Evolutionary conservation across 257 asterid species (phyloP).

Genomic region (Solanum virginianum): DNA sequence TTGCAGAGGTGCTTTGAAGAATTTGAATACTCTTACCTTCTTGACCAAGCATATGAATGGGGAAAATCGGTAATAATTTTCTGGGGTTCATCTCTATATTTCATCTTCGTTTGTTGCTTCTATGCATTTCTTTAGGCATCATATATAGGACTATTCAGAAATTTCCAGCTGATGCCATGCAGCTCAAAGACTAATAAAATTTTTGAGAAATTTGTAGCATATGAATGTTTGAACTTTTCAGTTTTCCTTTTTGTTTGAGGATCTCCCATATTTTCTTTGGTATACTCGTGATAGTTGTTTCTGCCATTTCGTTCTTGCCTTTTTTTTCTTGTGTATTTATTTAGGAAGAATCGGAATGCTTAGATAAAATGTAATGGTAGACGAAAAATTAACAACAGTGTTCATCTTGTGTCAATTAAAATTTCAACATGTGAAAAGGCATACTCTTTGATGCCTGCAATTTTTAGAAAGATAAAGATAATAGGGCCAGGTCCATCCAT

Average conservation of each 20-base stretch:
- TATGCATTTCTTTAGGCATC: background rate
- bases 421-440: background rate
- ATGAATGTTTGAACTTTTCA: background rate
- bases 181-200: background rate
- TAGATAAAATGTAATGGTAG: background rate
- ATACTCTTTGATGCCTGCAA: background rate
- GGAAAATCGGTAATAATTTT: constrained; percentile 9
- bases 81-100: background rate
- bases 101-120: background rate
- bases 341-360: background rate
- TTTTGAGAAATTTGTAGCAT: background rate
- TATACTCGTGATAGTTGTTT: background rate
- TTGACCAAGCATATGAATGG: constrained; percentile 15
- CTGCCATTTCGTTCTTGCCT: background rate
- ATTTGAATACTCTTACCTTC: constrained; percentile 13
- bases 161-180: background rate
- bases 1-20: constrained; percentile 12
- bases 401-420: background rate
- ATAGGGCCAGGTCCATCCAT: background rate
- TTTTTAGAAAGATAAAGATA: background rate
- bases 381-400: background rate
- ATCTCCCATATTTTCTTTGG: background rate
- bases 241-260: background rate
- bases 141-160: background rate
- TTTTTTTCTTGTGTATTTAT: background rate